These are phyloP conservation scores for Mycosphaerelloides madeirae DNA, from an alignment of 2,329 filamentous ascomycete species.

Conservation along the genomic window DNA sequence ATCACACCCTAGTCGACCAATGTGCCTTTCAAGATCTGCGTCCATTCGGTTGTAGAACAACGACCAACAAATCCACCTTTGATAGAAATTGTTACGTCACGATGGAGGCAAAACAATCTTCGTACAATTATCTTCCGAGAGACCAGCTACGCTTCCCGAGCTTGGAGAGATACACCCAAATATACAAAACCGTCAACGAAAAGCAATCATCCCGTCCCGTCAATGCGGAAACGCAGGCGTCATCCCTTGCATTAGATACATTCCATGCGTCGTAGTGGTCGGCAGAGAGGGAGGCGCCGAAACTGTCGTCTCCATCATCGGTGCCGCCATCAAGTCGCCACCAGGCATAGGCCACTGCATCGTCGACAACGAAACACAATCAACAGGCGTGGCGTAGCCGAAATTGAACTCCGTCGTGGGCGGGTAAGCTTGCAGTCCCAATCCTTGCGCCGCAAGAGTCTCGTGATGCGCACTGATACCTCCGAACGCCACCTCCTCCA, in stretches of 20 bases:
- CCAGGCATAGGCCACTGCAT: slow-evolving; percentile 3
- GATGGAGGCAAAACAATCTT: too few species aligned
- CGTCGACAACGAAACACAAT: slow-evolving; percentile 4
- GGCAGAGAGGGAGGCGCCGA: slow-evolving; percentile 13
- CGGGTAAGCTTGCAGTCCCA: slow-evolving; percentile 10
- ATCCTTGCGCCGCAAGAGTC: not conserved
- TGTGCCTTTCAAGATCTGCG: too few species aligned
- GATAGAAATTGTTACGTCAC: too few species aligned
- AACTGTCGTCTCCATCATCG: slow-evolving; percentile 19
- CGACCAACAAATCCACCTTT: too few species aligned
- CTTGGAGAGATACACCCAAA: too few species aligned
- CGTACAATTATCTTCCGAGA: too few species aligned
- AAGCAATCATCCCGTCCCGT: not conserved
- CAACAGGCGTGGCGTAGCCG: slow-evolving; percentile 21
- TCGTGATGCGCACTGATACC: not conserved
- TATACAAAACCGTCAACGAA: not conserved
- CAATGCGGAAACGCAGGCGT: not conserved
- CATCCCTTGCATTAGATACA: not conserved
- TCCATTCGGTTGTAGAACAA: too few species aligned
- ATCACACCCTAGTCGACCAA: too few species aligned
- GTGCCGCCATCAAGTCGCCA: slow-evolving; percentile 3
- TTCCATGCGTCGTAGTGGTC: not conserved
- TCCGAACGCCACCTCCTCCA: not conserved
- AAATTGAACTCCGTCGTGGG: slow-evolving; percentile 14
- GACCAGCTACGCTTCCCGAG: too few species aligned